A percentile compares a stretch with the other conserved stretches of the same genome.
These are phyloP conservation scores for Royoungia palumana DNA, from an alignment of 768 basidiomycete genomes.

Conservation along the genomic window DNA sequence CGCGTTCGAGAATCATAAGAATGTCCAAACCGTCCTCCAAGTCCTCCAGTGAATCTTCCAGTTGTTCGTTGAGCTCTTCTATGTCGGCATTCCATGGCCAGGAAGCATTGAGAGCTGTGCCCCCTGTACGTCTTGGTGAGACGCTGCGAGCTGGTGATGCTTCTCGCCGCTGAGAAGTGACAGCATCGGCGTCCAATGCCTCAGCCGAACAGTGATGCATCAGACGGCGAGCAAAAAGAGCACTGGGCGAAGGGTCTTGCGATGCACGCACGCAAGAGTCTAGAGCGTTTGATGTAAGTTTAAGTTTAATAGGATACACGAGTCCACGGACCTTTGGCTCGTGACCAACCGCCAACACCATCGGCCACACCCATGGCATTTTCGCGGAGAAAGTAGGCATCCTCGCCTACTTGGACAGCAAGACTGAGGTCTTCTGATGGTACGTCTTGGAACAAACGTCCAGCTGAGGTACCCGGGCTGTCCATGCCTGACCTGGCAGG, in stretches of 20 bases:
- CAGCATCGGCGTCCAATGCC: constrained; percentile 20
- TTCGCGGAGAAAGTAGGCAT: constrained; percentile 79
- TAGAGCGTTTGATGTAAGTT: constrained; percentile 3
- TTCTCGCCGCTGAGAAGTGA: constrained; percentile 16
- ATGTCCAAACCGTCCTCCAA: constrained; percentile 69
- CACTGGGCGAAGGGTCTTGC: constrained; percentile 40
- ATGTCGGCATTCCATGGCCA: constrained; percentile 32
- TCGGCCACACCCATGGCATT: constrained; percentile 94
- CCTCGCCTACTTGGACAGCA: constrained; percentile 85
- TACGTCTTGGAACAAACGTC: constrained; percentile 28
- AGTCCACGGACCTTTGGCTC: constrained; percentile 37
- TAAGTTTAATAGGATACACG: constrained; percentile 3
- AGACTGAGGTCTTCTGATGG: constrained; percentile 40
- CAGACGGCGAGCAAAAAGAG: constrained; percentile 70
- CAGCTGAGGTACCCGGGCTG: constrained; percentile 11
- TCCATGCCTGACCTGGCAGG: constrained; percentile 30
- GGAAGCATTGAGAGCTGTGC: constrained; percentile 22
- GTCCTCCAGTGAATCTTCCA: constrained; percentile 51
- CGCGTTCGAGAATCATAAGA: constrained; percentile 63
- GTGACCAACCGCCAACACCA: constrained; percentile 91
- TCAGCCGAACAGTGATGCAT: constrained; percentile 85
- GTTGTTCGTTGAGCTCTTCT: constrained; percentile 44
- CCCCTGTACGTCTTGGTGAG: constrained; percentile 41
- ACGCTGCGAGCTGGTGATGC: constrained; percentile 40
- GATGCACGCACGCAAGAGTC: constrained; percentile 32